A percentile compares a stretch with the other conserved stretches of the same genome.
phyloP scores from a whole-genome alignment of 768 basidiomycete genomes.

The Mycena galopus region DNA sequence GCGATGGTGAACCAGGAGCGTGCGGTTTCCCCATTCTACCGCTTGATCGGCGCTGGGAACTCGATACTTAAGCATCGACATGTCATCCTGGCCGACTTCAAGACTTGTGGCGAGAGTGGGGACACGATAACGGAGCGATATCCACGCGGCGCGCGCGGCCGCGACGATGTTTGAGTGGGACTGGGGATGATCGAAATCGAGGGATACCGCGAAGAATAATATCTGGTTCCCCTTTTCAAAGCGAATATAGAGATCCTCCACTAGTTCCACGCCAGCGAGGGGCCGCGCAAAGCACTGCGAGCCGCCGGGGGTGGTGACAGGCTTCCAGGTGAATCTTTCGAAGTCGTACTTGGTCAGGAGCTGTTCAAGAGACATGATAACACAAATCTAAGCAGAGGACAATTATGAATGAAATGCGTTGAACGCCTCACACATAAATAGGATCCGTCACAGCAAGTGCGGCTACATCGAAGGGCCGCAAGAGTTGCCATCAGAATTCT shows the following conservation, averaged over 20 bases:
- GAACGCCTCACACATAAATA: too few species aligned
- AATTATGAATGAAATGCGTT: too few species aligned
- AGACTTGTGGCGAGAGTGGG: conserved; percentile 39
- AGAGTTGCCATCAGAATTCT: too few species aligned
- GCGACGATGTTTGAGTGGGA: conserved; percentile 17
- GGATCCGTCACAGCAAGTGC: too few species aligned
- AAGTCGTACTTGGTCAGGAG: too few species aligned
- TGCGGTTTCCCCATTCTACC: conserved; percentile 40
- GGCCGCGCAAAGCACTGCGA: conserved; percentile 10
- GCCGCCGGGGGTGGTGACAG: too few species aligned
- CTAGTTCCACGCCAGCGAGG: conserved; percentile 37
- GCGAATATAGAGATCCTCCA: conserved; percentile 37
- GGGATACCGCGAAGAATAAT: conserved; percentile 37
- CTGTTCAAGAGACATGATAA: too few species aligned
- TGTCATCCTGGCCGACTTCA: conserved; percentile 28
- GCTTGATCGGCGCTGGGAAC: conserved; percentile 25
- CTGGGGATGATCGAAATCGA: conserved; percentile 16
- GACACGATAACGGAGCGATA: conserved; percentile 35
- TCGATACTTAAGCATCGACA: conserved; percentile 11
- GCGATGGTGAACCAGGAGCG: conserved; percentile 20
- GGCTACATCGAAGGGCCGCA: too few species aligned
- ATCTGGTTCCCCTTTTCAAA: conserved; percentile 41
- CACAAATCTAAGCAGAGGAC: too few species aligned
- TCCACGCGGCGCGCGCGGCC: conserved; percentile 32
- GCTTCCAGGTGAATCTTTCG: too few species aligned